Conservation (phyloP, 495 filamentous ascomycete genomes). For the Neurospora sp. region DNA sequence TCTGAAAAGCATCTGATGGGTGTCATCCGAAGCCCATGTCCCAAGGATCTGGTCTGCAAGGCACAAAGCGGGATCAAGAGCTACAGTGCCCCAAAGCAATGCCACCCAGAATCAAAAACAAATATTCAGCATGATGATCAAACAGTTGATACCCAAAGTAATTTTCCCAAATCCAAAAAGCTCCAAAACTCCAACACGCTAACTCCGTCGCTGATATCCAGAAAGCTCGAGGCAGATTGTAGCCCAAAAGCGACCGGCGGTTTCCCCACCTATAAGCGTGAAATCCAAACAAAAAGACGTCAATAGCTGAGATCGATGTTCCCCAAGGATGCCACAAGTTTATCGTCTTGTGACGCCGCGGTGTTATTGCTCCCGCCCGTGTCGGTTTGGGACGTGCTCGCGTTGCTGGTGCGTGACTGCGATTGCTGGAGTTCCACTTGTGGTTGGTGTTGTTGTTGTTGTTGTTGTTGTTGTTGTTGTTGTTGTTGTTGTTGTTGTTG, state of each 20-base stretch:
- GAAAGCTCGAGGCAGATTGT: slow-evolving; percentile 2
- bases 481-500: slow-evolving; percentile 25
- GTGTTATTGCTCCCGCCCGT: slow-evolving; percentile 20
- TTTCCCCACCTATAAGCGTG: not conserved
- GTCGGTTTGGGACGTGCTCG: slow-evolving; percentile 23
- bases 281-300: slow-evolving; percentile 10
- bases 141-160: slow-evolving; percentile 1
- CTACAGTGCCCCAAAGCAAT: not conserved
- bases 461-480: slow-evolving; percentile 19
- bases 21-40: not conserved
- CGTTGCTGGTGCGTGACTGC: slow-evolving; percentile 16
- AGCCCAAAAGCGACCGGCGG: not conserved
- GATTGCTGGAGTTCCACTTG: slow-evolving; percentile 26
- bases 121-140: not conserved
- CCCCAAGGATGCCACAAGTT: slow-evolving; percentile 22
- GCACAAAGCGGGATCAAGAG: not conserved
- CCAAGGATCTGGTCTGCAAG: not conserved
- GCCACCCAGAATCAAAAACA: slow-evolving; percentile 2
- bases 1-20: not conserved
- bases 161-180: slow-evolving; percentile 5
- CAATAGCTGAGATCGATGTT: slow-evolving; percentile 31
- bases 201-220: slow-evolving; percentile 29
- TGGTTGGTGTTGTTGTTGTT: slow-evolving; percentile 15
- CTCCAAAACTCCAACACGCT: slow-evolving; percentile 20
- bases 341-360: slow-evolving; percentile 21